Base-by-base conservation (phyloP, 352 stramenopile genomes). In the Phytophthora pistaciae region DNA sequence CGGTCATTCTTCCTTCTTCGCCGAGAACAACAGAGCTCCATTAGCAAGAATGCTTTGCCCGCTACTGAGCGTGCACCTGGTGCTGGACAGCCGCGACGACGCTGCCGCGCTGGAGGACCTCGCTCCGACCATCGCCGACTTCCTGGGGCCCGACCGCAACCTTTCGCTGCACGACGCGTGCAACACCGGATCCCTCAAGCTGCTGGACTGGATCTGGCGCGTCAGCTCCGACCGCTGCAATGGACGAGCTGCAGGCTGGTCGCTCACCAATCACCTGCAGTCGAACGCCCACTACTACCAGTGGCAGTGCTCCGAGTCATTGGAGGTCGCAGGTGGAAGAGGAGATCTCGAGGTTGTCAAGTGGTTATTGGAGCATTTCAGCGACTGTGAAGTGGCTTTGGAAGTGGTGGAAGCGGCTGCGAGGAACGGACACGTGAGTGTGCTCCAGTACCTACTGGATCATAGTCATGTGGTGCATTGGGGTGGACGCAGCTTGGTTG, bases 281-380 rank as follows among this genome's bases (percentile, higher is more conserved):
- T 56, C 33, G 21, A 53, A 70, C 18, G 1, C 3, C 7, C 56
- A 70, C 36, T 70, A 65, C 36, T 70, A 65, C 23, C n/a, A 70
- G 14, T 70, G 64, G 64, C 57, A 72, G 48, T 73, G 64, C 42
- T 69, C 59, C 9, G 48, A 56, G 40, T n/a, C 60, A 21, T 44
- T 73, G 60, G 42, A 69, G 25, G 20, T 56, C 5, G 66, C 60
- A 23, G 46, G 20, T 6, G 18, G 8, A 16, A n/a, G 54, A 38
- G 42, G 59, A 48, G 29, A 64, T 49, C 18, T 73, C 5, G 20
- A 44, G 2, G 8, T 29, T n/a, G 18, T 69, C 36, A 54, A 69
- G 53, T 73, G 66, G 66, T 7, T 73, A 18, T 60, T 73, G 29
- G 44, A 31, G 33, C 52, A 69, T 23, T 69, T 73, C 9, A n/a